Evolutionary conservation across 257 asterid species (phyloP), one percentile per base, ranked within the genome.

Genomic region (Hygrophila difformis): DNA sequence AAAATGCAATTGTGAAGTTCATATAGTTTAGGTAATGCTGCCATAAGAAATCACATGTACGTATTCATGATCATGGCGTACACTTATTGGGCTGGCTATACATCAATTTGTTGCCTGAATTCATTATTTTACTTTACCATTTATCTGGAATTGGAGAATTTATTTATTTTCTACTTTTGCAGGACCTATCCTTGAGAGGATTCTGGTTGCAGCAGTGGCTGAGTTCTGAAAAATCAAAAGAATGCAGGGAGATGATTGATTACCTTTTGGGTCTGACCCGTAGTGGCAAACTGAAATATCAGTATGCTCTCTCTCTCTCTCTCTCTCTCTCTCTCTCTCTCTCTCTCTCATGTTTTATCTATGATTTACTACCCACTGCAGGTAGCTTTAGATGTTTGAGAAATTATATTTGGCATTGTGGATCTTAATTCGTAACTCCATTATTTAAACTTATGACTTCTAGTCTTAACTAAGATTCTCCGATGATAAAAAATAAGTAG

Each of bases 171-270:
- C 26, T 10, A n/a, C 40, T 57, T 38, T 43, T 67, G 59, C 79
- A 87, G 97, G 97, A 84, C 43, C 60, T 81, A 49, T 74, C 94
- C 29, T 76, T 91, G 78, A 78, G 70, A 73, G 99, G 99, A 44
- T 91, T 91, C 76, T 91, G 96, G 96, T 58, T 80, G 63, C 96
- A 91, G 71, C 80, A 79, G 64, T 86, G 83, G 95, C 0, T 86
- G 76, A 65, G 67, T 68, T 64, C 93, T 2, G 93, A 74, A 7
- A 78, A 68, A 67, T 60, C 80, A 18, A 65, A 64, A 46, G 93
- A 86, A 73, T 74, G 81, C 66, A 67, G 86, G 67, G 66, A 50
- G 65, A 77, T 70, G 93, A 51, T 86, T 51, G 87, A 82, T 59
- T 78, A 82, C 69, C 84, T 91, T 39, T 60, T 91, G 70, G 61